Evolutionary conservation across 2,329 filamentous ascomycete genomes (phyloP).

Genomic region (Aspergillus viridinutans): DNA sequence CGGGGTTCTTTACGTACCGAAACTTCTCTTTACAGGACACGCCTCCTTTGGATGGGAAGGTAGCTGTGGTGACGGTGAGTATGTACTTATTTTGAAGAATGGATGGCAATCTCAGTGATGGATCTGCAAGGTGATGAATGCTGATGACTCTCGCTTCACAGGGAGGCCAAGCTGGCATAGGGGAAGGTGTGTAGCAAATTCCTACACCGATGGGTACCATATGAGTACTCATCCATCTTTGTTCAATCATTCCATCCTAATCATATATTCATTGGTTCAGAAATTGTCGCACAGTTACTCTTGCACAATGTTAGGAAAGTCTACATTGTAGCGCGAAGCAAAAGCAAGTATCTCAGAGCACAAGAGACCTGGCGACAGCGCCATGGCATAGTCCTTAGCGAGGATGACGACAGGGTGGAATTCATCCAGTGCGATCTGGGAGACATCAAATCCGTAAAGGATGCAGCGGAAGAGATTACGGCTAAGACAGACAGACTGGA

Average conservation of each 20-base stretch:
- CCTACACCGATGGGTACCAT: neutral
- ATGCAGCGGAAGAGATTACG: conserved; percentile 18
- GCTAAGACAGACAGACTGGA: conserved; percentile 22
- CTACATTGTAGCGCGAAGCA: conserved; percentile 25
- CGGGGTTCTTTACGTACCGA: conserved; percentile 23
- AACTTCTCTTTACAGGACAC: conserved; percentile 25
- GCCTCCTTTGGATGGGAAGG: conserved; percentile 22
- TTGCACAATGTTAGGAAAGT: conserved; percentile 26
- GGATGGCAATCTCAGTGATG: neutral
- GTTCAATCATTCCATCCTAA: neutral
- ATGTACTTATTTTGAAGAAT: neutral
- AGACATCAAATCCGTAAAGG: conserved; percentile 21
- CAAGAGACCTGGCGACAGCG: conserved; percentile 20
- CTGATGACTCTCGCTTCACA: neutral
- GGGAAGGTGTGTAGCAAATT: conserved; percentile 13
- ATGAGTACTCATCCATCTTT: neutral
- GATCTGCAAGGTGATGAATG: neutral
- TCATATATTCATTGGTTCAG: conserved; percentile 6
- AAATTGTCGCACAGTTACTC: conserved; percentile 29
- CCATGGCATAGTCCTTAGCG: conserved; percentile 13
- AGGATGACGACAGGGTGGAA: conserved; percentile 15
- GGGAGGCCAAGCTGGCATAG: conserved; percentile 30
- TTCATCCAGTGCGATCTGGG: conserved; percentile 30
- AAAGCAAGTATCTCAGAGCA: conserved; percentile 19
- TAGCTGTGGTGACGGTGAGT: conserved; percentile 28